A percentile compares a stretch with the other conserved stretches of the same genome.
phyloP scores from a whole-genome alignment of 1,284 basidiomycete species.

The Farysia itapuensis region DNA sequence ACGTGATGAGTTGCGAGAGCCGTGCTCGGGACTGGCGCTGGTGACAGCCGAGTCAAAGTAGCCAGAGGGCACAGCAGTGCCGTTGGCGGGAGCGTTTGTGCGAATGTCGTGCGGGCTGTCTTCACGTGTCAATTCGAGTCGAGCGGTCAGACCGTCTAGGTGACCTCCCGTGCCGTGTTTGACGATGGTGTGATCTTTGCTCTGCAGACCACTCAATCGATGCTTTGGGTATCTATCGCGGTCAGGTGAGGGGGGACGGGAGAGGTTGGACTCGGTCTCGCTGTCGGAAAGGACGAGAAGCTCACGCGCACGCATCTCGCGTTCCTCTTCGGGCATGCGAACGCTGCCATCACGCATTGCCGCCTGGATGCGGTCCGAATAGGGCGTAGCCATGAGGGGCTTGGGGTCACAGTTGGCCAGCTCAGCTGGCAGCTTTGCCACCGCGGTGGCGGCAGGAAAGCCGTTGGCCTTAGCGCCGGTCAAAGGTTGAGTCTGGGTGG shows the following conservation, averaged over 20 bases:
- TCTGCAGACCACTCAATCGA: conserved; percentile 47
- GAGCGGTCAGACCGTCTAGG: conserved; percentile 12
- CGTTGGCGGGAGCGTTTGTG: conserved; percentile 12
- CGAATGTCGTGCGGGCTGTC: conserved; percentile 41
- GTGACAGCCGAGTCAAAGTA: conserved; percentile 13
- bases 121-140: conserved; percentile 44
- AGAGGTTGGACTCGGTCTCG: conserved; percentile 53
- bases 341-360: conserved; percentile 32
- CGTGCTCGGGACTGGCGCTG: conserved; percentile 20
- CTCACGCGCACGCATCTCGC: conserved; percentile 45
- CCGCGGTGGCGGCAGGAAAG: background rate
- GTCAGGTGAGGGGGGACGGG: conserved; percentile 49
- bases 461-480: conserved; percentile 1
- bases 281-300: conserved; percentile 41
- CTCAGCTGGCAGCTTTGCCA: background rate
- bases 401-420: conserved; percentile 37
- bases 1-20: conserved; percentile 16
- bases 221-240: conserved; percentile 45
- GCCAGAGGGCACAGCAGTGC: conserved; percentile 4
- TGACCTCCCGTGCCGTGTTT: conserved; percentile 36
- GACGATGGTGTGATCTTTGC: conserved; percentile 45
- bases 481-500: no score
- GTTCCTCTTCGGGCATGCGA: conserved; percentile 36
- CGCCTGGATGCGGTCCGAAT: conserved; percentile 36
- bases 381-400: conserved; percentile 34